These are phyloP conservation scores for Aspergillus melleus DNA, from an alignment of 2,329 filamentous ascomycete species.

Conservation along the genomic window DNA sequence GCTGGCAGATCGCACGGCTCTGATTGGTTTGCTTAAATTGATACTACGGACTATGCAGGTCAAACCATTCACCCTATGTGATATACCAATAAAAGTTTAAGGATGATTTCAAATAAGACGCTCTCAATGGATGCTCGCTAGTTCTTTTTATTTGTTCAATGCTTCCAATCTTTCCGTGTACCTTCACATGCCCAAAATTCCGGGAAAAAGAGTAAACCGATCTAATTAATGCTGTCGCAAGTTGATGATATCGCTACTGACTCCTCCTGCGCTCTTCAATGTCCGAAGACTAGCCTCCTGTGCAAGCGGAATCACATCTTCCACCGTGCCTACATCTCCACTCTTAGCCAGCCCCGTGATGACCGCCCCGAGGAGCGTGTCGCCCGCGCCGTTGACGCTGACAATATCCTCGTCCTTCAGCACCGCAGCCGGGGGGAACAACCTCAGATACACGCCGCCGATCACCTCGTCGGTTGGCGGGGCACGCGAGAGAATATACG, in stretches of 20 bases:
- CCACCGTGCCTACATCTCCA: slow-evolving; percentile 39
- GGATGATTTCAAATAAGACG: neutral
- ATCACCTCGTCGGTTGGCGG: slow-evolving; percentile 57
- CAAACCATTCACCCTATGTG: too few relatives aligned
- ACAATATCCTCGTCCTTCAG: slow-evolving; percentile 66
- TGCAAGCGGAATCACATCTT: slow-evolving; percentile 72
- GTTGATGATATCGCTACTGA: slow-evolving; percentile 42
- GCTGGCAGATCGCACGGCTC: neutral
- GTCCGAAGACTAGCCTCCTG: slow-evolving; percentile 80
- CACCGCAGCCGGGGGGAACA: slow-evolving; percentile 67
- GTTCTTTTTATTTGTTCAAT: neutral
- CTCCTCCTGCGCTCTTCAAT: slow-evolving; percentile 71
- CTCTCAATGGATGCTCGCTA: neutral
- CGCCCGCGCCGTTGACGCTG: slow-evolving; percentile 91
- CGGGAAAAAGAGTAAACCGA: slow-evolving; percentile 13
- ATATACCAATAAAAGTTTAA: neutral
- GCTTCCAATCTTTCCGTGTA: neutral
- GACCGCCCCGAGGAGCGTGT: slow-evolving; percentile 85
- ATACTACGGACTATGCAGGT: too few relatives aligned
- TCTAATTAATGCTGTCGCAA: slow-evolving; percentile 12
- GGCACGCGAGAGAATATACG: slow-evolving; percentile 70
- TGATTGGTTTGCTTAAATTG: neutral
- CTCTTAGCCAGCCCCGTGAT: slow-evolving; percentile 72
- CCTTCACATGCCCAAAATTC: neutral
- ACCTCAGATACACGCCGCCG: slow-evolving; percentile 81